Evolutionary conservation across 2,329 filamentous ascomycete genomes (phyloP).

Genomic region (Mycosphaerella sp.): DNA sequence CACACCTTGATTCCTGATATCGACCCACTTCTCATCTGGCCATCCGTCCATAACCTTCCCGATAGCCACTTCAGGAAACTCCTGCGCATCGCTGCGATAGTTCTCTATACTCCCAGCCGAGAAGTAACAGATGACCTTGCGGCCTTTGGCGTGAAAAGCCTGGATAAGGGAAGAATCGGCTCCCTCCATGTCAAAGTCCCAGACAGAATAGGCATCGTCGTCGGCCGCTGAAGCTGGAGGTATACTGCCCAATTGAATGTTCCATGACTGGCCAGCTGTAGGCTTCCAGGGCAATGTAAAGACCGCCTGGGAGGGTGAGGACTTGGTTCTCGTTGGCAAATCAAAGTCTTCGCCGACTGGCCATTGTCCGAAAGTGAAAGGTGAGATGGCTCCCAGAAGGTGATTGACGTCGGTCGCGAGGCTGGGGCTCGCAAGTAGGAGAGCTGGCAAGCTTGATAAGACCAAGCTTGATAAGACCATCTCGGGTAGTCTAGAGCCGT

Average conservation of each 20-base stretch:
- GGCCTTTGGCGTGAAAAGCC: conserved; percentile 13
- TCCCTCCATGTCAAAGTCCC: conserved; percentile 16
- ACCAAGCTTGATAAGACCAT: not conserved
- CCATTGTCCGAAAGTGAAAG: not conserved
- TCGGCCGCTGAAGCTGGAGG: conserved; percentile 6
- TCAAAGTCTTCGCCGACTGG: not conserved
- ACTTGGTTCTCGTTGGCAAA: not conserved
- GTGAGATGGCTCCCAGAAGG: conserved; percentile 2
- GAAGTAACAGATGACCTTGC: conserved; percentile 64
- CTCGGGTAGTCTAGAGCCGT: not conserved
- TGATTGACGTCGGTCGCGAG: not conserved
- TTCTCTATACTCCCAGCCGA: conserved; percentile 53
- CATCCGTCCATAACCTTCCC: conserved; percentile 59
- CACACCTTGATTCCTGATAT: conserved; percentile 52
- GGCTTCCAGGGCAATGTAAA: conserved; percentile 5
- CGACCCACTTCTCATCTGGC: conserved; percentile 62
- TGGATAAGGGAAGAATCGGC: conserved; percentile 2
- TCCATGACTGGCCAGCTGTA: conserved; percentile 15
- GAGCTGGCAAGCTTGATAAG: not conserved
- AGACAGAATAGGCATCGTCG: conserved; percentile 9
- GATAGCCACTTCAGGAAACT: conserved; percentile 52
- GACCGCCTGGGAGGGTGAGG: not conserved
- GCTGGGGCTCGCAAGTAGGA: not conserved
- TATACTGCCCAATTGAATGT: conserved; percentile 14
- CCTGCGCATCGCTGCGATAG: conserved; percentile 57